Conservation (phyloP, 2,329 filamentous ascomycete genomes). For the Pseudomassariella vexata region DNA sequence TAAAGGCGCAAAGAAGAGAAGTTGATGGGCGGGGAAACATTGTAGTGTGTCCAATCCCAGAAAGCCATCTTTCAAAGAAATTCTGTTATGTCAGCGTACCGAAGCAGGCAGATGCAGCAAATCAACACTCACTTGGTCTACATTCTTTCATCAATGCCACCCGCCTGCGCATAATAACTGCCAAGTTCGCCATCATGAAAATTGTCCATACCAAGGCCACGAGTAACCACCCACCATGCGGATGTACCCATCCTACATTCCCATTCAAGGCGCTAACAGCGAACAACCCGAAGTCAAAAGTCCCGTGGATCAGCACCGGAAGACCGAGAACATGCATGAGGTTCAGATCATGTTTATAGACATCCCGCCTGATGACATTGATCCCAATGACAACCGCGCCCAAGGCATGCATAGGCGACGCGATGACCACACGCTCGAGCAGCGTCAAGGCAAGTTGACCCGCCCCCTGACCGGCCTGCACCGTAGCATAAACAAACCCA, state of each 20-base stretch:
- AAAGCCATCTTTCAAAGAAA: too few species aligned
- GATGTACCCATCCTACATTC: constrained; percentile 17
- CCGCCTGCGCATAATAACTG: too few species aligned
- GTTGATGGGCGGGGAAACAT: too few species aligned
- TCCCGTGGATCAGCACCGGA: constrained; percentile 13
- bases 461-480: constrained; percentile 1
- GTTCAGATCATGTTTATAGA: constrained; percentile 6
- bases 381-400: constrained; percentile 11
- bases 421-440: constrained; percentile 11
- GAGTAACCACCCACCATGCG: too few species aligned
- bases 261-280: constrained; percentile 12
- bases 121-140: too few species aligned
- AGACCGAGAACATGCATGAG: constrained; percentile 7
- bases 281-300: constrained; percentile 12
- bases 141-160: too few species aligned
- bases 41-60: too few species aligned
- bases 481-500: constrained; percentile 10
- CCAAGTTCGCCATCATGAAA: too few species aligned
- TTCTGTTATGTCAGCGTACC: too few species aligned
- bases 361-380: constrained; percentile 8
- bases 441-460: constrained; percentile 8
- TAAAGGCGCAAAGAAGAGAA: too few species aligned
- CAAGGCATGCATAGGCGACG: constrained; percentile 10
- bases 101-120: too few species aligned
- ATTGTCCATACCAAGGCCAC: too few species aligned